A percentile compares a stretch with the other conserved stretches of the same genome.
phyloP scores from a whole-genome alignment of 1,139 yeast species.

The Geotrichum reessii region DNA sequence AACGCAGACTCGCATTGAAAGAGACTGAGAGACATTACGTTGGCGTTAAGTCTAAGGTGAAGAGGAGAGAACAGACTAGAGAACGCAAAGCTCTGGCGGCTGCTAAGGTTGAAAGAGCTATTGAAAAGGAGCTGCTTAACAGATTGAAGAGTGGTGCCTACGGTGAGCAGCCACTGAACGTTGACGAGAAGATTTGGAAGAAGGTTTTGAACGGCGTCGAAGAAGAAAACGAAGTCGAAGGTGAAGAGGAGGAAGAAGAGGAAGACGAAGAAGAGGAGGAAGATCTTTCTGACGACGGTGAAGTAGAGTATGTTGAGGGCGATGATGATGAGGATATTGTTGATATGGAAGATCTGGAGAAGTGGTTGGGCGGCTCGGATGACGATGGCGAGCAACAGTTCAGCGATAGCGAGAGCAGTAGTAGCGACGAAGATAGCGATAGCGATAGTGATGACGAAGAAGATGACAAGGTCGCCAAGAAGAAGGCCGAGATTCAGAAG shows the following conservation, averaged over 20 bases:
- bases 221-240: constrained; percentile 53
- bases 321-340: constrained; percentile 76
- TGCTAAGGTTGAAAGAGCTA: constrained; percentile 92
- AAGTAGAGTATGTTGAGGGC: constrained; percentile 80
- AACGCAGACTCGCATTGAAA: constrained; percentile 82
- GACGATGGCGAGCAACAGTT: constrained; percentile 40
- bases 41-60: constrained; percentile 78
- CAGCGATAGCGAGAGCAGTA: constrained; percentile 31
- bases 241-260: constrained; percentile 57
- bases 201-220: constrained; percentile 77
- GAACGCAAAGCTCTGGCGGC: constrained; percentile 96
- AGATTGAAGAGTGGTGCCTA: constrained; percentile 96
- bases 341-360: constrained; percentile 85
- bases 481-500: constrained; percentile 32
- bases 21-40: constrained; percentile 92
- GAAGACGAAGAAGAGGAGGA: constrained; percentile 48
- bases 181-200: constrained; percentile 93
- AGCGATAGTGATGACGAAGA: constrained; percentile 35
- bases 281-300: constrained; percentile 63
- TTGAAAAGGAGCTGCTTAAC: constrained; percentile 89
- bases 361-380: constrained; percentile 73
- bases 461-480: constrained; percentile 39
- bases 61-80: constrained; percentile 86
- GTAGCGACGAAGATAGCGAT: constrained; percentile 23
- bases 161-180: constrained; percentile 95